Conservation (phyloP, 2,329 filamentous ascomycete genomes). For the Blastomyces emzantsi region DNA sequence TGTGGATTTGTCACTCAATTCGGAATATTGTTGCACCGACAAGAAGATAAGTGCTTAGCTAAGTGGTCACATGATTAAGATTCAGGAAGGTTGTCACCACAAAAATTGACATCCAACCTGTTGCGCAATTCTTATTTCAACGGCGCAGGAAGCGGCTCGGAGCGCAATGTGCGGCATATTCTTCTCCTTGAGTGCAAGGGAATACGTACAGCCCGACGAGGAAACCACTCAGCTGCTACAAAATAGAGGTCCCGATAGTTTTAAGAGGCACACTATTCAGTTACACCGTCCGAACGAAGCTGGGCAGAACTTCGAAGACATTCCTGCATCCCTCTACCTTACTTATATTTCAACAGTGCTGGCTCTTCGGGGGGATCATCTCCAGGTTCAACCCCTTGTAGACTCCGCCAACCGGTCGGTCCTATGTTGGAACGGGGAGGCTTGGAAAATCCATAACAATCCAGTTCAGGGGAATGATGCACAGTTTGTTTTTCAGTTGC, state of each 20-base stretch:
- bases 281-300: slow-evolving; percentile 10
- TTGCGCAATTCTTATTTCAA: background rate
- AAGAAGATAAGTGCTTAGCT: background rate
- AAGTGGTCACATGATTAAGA: background rate
- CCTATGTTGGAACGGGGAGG: slow-evolving; percentile 96
- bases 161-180: slow-evolving; percentile 43
- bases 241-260: slow-evolving; percentile 39
- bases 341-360: slow-evolving; percentile 76
- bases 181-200: slow-evolving; percentile 38
- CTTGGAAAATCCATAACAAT: slow-evolving; percentile 62
- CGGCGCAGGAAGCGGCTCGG: background rate
- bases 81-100: too few species aligned
- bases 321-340: slow-evolving; percentile 14
- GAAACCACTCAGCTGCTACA: slow-evolving; percentile 29
- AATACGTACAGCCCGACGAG: slow-evolving; percentile 24
- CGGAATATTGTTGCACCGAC: slow-evolving; percentile 9
- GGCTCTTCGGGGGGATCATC: slow-evolving; percentile 67
- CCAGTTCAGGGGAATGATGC: slow-evolving; percentile 67
- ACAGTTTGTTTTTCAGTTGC: slow-evolving; percentile 53
- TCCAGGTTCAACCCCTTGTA: slow-evolving; percentile 65
- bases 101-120: background rate
- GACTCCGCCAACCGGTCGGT: slow-evolving; percentile 51
- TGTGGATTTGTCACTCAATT: background rate
- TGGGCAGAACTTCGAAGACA: background rate
- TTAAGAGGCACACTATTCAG: slow-evolving; percentile 25